These are phyloP conservation scores for Rhodamnia argentea DNA, from an alignment of 345 rosid species.

Conservation along the genomic window DNA sequence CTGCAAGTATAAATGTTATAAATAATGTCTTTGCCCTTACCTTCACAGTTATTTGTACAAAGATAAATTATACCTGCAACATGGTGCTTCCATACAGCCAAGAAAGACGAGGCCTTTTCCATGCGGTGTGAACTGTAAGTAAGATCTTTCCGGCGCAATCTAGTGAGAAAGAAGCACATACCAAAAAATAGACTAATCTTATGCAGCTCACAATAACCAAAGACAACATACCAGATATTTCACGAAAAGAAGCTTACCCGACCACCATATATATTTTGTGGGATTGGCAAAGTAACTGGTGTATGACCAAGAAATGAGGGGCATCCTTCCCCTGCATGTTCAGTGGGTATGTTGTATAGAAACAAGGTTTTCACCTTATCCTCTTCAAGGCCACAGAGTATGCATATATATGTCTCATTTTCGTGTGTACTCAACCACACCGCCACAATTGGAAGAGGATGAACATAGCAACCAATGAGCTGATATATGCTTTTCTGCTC, in stretches of 20 bases:
- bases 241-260: constrained; percentile 20
- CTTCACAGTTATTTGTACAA: neutral
- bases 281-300: constrained; percentile 30
- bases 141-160: constrained; percentile 46
- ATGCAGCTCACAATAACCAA: neutral
- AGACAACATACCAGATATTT: neutral
- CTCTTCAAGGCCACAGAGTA: constrained; percentile 37
- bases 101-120: constrained; percentile 55
- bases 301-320: constrained; percentile 74
- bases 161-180: constrained; percentile 13
- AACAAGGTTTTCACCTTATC: constrained; percentile 41
- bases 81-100: constrained; percentile 56
- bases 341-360: constrained; percentile 46
- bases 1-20: constrained; percentile 21
- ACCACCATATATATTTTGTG: constrained; percentile 26
- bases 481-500: constrained; percentile 37
- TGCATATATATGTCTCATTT: constrained; percentile 49
- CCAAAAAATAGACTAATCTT: neutral
- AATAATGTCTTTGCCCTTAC: neutral
- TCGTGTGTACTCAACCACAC: constrained; percentile 38
- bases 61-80: constrained; percentile 59
- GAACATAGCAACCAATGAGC: constrained; percentile 73
- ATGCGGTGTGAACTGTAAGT: constrained; percentile 58
- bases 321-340: constrained; percentile 41
- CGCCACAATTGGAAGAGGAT: constrained; percentile 48